Percentiles rank a stretch among this genome's conserved stretches.
Conservation (phyloP, 2,329 filamentous ascomycete genomes). For the Ophiostoma ips region DNA sequence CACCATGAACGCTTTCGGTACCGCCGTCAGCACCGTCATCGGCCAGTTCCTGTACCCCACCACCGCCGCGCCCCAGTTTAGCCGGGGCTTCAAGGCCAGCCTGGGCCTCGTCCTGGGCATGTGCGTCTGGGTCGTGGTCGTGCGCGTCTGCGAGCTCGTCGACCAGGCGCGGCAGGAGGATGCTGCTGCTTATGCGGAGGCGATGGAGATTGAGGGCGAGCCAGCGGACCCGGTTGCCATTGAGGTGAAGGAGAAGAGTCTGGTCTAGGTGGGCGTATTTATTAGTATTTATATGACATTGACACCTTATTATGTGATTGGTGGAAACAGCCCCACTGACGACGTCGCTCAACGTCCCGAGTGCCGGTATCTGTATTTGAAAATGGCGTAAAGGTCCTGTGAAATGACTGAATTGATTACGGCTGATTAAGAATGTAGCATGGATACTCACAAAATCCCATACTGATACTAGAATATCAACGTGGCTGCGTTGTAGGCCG, state of each 20-base stretch:
- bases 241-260: neutral
- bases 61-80: constrained; percentile 20
- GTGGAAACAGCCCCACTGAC: neutral
- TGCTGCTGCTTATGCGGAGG: no score
- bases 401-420: no score
- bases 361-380: no score
- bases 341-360: no score
- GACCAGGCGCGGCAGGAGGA: neutral
- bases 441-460: no score
- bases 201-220: neutral
- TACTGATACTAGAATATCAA: no score
- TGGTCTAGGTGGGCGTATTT: neutral
- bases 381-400: no score
- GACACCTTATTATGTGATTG: neutral
- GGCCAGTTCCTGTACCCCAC: constrained; percentile 22
- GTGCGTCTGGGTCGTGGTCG: constrained; percentile 8
- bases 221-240: neutral
- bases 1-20: constrained; percentile 19
- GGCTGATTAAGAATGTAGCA: no score
- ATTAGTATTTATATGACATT: no score
- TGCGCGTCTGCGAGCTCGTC: constrained; percentile 6
- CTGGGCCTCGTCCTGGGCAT: constrained; percentile 13
- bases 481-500: no score
- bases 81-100: constrained; percentile 19
- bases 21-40: constrained; percentile 20